These are phyloP conservation scores for Posidonia australis DNA, from an alignment of 106 monocot genomes.

Conservation along the genomic window DNA sequence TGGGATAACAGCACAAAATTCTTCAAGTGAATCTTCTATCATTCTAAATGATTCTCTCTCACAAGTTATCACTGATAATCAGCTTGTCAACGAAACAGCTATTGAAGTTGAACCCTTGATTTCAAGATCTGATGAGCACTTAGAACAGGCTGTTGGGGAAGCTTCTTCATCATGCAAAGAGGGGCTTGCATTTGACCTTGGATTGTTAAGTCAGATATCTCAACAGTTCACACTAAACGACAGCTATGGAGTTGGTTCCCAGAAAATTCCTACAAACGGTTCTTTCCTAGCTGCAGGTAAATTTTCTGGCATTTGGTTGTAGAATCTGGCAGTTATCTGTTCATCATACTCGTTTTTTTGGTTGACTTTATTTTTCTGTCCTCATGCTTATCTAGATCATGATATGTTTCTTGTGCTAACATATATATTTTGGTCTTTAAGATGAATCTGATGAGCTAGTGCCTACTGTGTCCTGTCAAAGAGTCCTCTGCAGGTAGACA, in stretches of 20 bases:
- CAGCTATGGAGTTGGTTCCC: neutral
- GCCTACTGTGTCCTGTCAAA: neutral
- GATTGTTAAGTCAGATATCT: conserved; percentile 1
- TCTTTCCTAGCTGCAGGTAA: conserved; percentile 1
- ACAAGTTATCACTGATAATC: neutral
- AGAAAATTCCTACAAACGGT: neutral
- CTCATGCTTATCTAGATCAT: neutral
- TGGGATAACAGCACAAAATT: neutral
- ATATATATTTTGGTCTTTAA: neutral
- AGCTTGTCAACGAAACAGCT: neutral
- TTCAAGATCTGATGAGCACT: conserved; percentile 1
- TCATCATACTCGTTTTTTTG: neutral
- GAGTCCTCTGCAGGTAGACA: neutral
- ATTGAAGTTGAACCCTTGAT: neutral
- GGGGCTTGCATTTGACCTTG: neutral
- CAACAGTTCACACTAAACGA: conserved; percentile 6
- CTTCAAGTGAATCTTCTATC: neutral
- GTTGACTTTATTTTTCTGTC: neutral
- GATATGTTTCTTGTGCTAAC: neutral
- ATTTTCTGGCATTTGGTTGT: neutral
- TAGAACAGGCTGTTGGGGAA: neutral
- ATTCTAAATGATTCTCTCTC: neutral
- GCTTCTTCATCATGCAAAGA: neutral
- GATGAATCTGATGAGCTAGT: neutral
- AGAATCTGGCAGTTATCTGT: neutral